These are phyloP conservation scores for Tricholoma hemisulphureum DNA, from an alignment of 768 basidiomycete species.

Conservation along the genomic window DNA sequence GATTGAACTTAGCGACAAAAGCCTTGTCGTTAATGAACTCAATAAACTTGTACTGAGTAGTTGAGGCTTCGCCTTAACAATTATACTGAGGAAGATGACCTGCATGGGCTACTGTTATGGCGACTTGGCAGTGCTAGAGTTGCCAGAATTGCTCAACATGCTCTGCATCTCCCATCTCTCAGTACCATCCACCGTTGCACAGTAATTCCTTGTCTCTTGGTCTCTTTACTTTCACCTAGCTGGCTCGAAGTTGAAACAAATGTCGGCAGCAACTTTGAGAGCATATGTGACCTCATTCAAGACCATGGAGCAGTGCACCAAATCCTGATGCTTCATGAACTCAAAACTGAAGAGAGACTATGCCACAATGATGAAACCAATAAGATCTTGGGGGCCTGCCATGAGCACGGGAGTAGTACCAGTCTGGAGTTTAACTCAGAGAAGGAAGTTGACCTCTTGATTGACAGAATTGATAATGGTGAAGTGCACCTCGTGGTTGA, in stretches of 20 bases:
- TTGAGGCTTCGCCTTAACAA: too few relatives aligned
- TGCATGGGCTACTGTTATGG: slow-evolving; percentile 10
- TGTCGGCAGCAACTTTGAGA: slow-evolving; percentile 1
- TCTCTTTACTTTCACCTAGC: background rate
- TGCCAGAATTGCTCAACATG: slow-evolving; percentile 11
- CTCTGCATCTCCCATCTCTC: slow-evolving; percentile 14
- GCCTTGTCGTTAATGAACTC: too few relatives aligned
- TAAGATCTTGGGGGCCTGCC: slow-evolving; percentile 7
- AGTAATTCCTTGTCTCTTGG: background rate
- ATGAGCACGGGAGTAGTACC: slow-evolving; percentile 1
- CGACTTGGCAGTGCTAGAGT: slow-evolving; percentile 12
- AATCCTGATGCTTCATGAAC: slow-evolving; percentile 11
- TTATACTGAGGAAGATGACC: too few relatives aligned
- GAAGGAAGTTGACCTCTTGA: background rate
- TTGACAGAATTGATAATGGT: background rate
- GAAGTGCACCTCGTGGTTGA: background rate
- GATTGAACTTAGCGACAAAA: too few relatives aligned
- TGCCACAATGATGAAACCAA: slow-evolving; percentile 5
- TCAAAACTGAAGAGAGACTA: slow-evolving; percentile 3
- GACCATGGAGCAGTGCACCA: too few relatives aligned
- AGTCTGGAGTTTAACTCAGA: background rate
- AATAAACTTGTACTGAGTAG: too few relatives aligned
- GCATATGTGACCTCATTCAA: background rate
- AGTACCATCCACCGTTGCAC: slow-evolving; percentile 7
- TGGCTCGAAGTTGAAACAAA: slow-evolving; percentile 3